Conservation (phyloP, 495 filamentous ascomycete species). For the Astrothelium subdiscretum region DNA sequence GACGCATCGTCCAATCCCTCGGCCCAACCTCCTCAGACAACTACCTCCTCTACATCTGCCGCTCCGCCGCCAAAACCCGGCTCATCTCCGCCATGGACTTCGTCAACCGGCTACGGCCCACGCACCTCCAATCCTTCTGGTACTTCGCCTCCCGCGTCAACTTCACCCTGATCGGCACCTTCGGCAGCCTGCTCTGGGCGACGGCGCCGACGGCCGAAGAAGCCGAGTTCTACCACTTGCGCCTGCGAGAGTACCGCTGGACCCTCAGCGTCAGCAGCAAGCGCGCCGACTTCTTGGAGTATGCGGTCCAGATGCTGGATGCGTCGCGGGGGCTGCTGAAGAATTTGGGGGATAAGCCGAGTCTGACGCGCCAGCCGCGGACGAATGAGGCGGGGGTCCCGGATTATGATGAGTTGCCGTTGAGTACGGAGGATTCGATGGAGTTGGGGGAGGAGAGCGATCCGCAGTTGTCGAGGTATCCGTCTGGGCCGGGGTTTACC, state of each 20-base stretch:
- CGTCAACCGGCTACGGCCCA: conserved; percentile 29
- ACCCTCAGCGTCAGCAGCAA: conserved; percentile 77
- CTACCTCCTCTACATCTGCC: conserved; percentile 86
- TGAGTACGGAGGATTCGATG: neutral
- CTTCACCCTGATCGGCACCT: conserved; percentile 72
- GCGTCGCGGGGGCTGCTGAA: conserved; percentile 25
- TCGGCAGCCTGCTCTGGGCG: conserved; percentile 72
- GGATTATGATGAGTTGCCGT: neutral
- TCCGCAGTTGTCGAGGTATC: conserved; percentile 3
- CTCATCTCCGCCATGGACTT: conserved; percentile 40
- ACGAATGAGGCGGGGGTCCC: conserved; percentile 22
- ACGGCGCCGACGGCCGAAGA: conserved; percentile 80
- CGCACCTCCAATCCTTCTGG: conserved; percentile 35
- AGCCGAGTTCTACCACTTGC: conserved; percentile 83
- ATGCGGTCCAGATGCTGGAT: conserved; percentile 65
- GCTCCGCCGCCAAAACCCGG: conserved; percentile 73
- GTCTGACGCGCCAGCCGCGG: conserved; percentile 13
- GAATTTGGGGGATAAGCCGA: conserved; percentile 27
- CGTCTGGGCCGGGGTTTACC: conserved; percentile 2
- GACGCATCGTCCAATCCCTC: conserved; percentile 66
- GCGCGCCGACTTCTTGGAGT: conserved; percentile 66
- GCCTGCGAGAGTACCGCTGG: conserved; percentile 87
- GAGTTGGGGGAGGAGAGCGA: neutral
- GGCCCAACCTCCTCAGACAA: conserved; percentile 37
- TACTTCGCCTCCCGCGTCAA: conserved; percentile 72